Conservation (phyloP, 2,329 filamentous ascomycete genomes). For the Salinomyces thailandicus region DNA sequence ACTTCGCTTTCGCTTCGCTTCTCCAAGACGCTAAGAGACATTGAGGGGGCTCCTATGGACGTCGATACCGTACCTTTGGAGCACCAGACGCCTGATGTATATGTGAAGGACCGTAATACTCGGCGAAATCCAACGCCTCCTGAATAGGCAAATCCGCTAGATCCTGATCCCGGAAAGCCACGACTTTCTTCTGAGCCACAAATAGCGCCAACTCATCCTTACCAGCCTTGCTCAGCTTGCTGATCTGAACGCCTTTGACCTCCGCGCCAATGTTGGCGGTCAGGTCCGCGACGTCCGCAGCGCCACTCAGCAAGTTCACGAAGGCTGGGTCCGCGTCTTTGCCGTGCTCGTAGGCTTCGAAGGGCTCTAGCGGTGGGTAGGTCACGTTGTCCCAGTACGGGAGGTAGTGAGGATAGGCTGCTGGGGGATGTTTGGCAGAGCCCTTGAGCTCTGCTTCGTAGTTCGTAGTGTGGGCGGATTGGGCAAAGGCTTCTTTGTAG, state of each 20-base stretch:
- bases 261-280: conserved; percentile 67
- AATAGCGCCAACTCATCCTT: conserved; percentile 69
- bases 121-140: conserved; percentile 57
- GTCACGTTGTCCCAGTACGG: conserved; percentile 27
- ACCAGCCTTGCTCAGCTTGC: conserved; percentile 53
- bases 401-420: conserved; percentile 57
- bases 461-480: conserved; percentile 33
- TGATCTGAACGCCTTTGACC: conserved; percentile 60
- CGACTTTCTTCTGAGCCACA: conserved; percentile 67
- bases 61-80: conserved; percentile 42
- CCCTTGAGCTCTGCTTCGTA: conserved; percentile 45
- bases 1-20: no score
- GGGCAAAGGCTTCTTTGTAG: conserved; percentile 36
- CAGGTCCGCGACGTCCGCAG: conserved; percentile 45
- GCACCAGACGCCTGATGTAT: conserved; percentile 71
- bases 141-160: conserved; percentile 54
- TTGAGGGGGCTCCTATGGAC: no score
- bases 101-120: conserved; percentile 72
- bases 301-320: conserved; percentile 54
- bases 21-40: no score
- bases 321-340: conserved; percentile 61
- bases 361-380: conserved; percentile 56
- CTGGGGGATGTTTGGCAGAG: conserved; percentile 42
- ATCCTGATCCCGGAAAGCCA: conserved; percentile 67
- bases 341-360: conserved; percentile 65